A percentile compares a stretch with the other conserved stretches of the same genome.
Conservation (phyloP, 2,329 filamentous ascomycete species). For the Amauroascus niger region DNA sequence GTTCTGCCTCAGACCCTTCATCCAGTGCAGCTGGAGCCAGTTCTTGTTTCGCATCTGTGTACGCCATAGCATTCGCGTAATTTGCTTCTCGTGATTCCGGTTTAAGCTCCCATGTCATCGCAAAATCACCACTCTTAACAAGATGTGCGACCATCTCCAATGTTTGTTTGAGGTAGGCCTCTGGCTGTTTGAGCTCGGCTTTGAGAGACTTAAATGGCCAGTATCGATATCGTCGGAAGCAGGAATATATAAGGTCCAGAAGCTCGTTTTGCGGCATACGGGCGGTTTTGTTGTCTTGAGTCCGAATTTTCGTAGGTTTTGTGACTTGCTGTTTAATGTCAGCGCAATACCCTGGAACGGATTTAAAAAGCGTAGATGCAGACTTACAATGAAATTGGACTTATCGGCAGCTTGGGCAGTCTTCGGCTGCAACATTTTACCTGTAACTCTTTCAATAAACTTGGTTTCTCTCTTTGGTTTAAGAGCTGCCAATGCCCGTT, state of each 20-base stretch:
- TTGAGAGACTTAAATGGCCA: constrained; percentile 90
- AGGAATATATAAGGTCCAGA: constrained; percentile 70
- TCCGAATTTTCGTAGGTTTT: constrained; percentile 45
- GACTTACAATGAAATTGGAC: constrained; percentile 37
- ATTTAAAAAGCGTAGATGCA: background rate
- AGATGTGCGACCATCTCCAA: constrained; percentile 74
- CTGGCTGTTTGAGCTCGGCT: constrained; percentile 68
- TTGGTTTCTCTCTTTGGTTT: constrained; percentile 51
- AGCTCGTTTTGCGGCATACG: constrained; percentile 85
- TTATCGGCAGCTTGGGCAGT: constrained; percentile 39
- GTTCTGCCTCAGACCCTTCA: constrained; percentile 44
- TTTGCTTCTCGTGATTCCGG: constrained; percentile 54
- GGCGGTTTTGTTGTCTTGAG: constrained; percentile 70
- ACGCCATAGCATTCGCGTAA: constrained; percentile 33
- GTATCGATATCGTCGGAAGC: constrained; percentile 78
- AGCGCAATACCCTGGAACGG: constrained; percentile 2
- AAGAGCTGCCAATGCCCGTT: constrained; percentile 50
- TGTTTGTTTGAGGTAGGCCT: constrained; percentile 80
- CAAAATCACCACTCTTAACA: constrained; percentile 73
- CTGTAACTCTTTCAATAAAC: constrained; percentile 37
- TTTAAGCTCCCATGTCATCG: constrained; percentile 75
- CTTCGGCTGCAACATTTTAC: constrained; percentile 50
- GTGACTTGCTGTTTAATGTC: constrained; percentile 32
- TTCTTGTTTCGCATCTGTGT: constrained; percentile 45
- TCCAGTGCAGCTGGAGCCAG: constrained; percentile 41